phyloP scores from a whole-genome alignment of 2,329 filamentous ascomycete genomes.

The Chaetomium sp. region DNA sequence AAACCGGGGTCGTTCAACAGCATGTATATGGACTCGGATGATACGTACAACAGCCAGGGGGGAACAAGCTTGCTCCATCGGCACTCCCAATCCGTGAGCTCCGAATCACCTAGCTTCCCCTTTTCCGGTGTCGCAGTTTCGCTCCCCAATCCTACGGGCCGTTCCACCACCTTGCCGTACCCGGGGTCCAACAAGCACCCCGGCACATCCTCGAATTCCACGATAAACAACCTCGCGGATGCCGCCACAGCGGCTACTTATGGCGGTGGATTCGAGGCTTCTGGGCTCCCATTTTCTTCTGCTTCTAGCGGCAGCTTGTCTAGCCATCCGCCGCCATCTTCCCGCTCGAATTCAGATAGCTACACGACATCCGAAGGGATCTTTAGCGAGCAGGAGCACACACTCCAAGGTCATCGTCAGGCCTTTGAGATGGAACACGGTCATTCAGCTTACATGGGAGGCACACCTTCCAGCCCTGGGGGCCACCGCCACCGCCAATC shows the following conservation, averaged over 20 bases:
- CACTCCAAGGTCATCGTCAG: slow-evolving; percentile 23
- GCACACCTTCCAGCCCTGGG: neutral
- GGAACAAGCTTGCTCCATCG: slow-evolving; percentile 32
- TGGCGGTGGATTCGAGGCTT: slow-evolving; percentile 15
- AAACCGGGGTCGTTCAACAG: slow-evolving; percentile 21
- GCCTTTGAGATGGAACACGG: slow-evolving; percentile 20
- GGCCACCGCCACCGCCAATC: slow-evolving; percentile 2
- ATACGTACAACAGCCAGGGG: slow-evolving; percentile 28
- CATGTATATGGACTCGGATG: slow-evolving; percentile 33
- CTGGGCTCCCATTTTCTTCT: slow-evolving; percentile 12
- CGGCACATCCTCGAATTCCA: neutral
- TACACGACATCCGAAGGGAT: slow-evolving; percentile 19
- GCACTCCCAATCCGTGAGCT: slow-evolving; percentile 18
- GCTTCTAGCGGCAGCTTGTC: slow-evolving; percentile 6
- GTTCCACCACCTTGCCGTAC: slow-evolving; percentile 26
- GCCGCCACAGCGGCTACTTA: slow-evolving; percentile 26
- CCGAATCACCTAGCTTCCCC: slow-evolving; percentile 34
- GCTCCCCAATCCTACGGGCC: slow-evolving; percentile 32
- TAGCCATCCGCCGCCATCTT: slow-evolving; percentile 11
- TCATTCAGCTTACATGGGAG: neutral
- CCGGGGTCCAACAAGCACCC: slow-evolving; percentile 23
- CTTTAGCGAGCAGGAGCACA: slow-evolving; percentile 26
- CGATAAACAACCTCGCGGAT: slow-evolving; percentile 23
- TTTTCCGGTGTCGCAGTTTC: slow-evolving; percentile 38
- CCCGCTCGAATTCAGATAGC: slow-evolving; percentile 17